Evolutionary conservation across 2,329 filamentous ascomycete genomes (phyloP).

Genomic region (Penicillium capsulatum): DNA sequence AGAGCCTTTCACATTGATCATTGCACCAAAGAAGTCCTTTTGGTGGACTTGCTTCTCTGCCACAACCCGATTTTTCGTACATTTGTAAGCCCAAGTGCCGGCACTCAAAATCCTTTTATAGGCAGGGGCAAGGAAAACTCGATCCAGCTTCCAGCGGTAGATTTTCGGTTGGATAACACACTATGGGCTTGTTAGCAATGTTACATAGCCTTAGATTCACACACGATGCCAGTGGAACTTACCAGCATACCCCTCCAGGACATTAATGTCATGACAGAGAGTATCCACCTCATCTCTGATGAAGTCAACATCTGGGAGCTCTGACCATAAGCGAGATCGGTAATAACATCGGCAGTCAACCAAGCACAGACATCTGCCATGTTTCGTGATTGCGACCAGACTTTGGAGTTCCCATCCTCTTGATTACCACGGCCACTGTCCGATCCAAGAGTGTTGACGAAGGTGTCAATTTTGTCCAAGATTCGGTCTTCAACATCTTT

Average conservation of each 20-base stretch:
- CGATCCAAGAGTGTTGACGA: background rate
- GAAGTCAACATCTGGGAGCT: constrained; percentile 3
- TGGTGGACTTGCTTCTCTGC: background rate
- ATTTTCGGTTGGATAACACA: constrained; percentile 3
- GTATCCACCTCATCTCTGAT: background rate
- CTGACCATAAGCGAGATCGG: constrained; percentile 2
- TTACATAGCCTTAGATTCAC: too few relatives aligned
- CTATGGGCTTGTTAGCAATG: background rate
- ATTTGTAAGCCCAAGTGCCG: background rate
- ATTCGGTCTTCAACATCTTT: constrained; percentile 1
- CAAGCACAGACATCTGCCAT: background rate
- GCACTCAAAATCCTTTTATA: background rate
- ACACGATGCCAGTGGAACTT: background rate
- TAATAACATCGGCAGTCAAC: constrained; percentile 1
- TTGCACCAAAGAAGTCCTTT: constrained; percentile 2
- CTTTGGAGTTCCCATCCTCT: background rate
- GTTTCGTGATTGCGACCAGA: background rate
- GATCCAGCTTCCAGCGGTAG: constrained; percentile 2
- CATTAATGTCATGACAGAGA: background rate
- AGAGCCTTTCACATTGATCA: constrained; percentile 1
- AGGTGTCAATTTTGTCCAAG: background rate
- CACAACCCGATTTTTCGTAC: background rate
- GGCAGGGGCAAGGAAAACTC: constrained; percentile 2
- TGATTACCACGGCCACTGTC: background rate
- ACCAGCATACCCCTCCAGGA: background rate